Conservation (phyloP, 768 basidiomycete genomes). For the Leccinum longicurvipes region DNA sequence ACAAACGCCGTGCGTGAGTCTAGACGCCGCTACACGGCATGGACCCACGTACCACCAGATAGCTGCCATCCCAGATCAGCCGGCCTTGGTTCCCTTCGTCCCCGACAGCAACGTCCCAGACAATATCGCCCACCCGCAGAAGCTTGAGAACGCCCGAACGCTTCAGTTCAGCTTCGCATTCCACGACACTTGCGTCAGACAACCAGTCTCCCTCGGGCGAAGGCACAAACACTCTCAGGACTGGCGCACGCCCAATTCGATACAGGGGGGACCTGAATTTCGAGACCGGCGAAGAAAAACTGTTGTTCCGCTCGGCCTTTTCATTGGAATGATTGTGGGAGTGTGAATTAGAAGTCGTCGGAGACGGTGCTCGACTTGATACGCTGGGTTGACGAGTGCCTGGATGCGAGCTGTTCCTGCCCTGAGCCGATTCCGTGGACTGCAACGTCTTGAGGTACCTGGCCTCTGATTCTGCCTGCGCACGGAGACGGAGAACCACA, state of each 20-base stretch:
- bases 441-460: conserved; percentile 17
- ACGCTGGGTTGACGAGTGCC: conserved; percentile 36
- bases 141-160: conserved; percentile 47
- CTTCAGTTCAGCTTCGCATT: conserved; percentile 79
- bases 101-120: conserved; percentile 84
- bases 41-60: conserved; percentile 64
- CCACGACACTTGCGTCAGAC: conserved; percentile 73
- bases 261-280: conserved; percentile 70
- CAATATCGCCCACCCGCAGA: conserved; percentile 73
- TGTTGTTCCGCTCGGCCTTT: conserved; percentile 24
- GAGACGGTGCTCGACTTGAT: conserved; percentile 69
- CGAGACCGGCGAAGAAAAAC: conserved; percentile 18
- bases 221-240: conserved; percentile 80
- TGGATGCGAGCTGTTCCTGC: conserved; percentile 5
- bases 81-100: conserved; percentile 85
- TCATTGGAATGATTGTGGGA: conserved; percentile 42
- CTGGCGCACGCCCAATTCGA: conserved; percentile 66
- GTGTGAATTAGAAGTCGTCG: conserved; percentile 37
- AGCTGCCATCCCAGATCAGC: conserved; percentile 85
- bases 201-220: conserved; percentile 87
- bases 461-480: conserved; percentile 68
- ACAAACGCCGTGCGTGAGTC: conserved; percentile 1
- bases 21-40: neutral
- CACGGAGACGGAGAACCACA: conserved; percentile 73
- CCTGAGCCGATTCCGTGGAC: conserved; percentile 1